Percentiles rank a stretch among this genome's conserved stretches.
Conservation (phyloP, 805 yeast genomes). For the Maudiozyma barnettii region DNA sequence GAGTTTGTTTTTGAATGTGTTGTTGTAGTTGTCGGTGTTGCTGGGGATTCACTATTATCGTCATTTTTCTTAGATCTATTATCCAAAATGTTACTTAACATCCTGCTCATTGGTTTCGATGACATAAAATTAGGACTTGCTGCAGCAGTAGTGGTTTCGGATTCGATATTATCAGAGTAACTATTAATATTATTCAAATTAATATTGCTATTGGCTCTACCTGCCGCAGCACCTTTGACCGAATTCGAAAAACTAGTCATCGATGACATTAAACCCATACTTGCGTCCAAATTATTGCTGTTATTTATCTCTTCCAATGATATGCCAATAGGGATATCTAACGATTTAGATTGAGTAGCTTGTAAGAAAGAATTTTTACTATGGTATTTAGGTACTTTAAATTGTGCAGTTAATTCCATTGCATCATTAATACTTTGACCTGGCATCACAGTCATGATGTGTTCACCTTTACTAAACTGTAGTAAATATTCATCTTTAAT, state of each 20-base stretch:
- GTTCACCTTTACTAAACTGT: constrained; percentile 20
- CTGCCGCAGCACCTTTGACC: not conserved
- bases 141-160: not conserved
- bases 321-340: constrained; percentile 23
- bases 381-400: constrained; percentile 27
- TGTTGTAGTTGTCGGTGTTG: not conserved
- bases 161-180: not conserved
- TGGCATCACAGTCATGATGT: constrained; percentile 17
- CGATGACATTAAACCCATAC: not conserved
- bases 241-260: not conserved
- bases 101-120: constrained; percentile 15
- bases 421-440: constrained; percentile 28
- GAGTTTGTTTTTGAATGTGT: constrained; percentile 1
- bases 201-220: too few relatives aligned
- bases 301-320: constrained; percentile 1
- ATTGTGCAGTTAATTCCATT: constrained; percentile 25
- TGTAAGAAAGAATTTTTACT: constrained; percentile 25
- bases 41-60: constrained; percentile 3
- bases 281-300: not conserved
- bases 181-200: not conserved
- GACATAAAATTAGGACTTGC: not conserved
- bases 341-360: constrained; percentile 20
- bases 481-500: constrained; percentile 17
- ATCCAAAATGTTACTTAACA: constrained; percentile 18
- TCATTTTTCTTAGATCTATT: constrained; percentile 5